Evolutionary conservation across 257 asterid genomes (phyloP).

Genomic region (Echium plantagineum): DNA sequence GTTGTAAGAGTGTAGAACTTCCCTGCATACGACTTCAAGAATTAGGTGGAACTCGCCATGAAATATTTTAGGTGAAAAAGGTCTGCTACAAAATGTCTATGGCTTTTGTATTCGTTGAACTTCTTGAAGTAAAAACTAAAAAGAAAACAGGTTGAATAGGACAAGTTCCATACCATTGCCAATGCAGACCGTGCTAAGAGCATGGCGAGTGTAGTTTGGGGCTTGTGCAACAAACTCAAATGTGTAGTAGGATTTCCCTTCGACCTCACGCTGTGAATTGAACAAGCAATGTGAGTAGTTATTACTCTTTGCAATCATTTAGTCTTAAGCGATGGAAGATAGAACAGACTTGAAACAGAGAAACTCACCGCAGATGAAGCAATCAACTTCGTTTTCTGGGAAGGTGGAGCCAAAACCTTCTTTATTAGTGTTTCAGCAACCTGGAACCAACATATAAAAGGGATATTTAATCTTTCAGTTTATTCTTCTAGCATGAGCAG

Average conservation of each 20-base stretch:
- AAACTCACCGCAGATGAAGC: slow-evolving; percentile 63
- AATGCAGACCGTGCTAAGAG: slow-evolving; percentile 61
- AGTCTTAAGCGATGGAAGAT: neutral
- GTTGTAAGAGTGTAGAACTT: slow-evolving; percentile 82
- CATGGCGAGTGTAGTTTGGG: slow-evolving; percentile 82
- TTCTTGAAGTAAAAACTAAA: neutral
- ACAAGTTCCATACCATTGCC: slow-evolving; percentile 51
- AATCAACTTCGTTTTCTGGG: slow-evolving; percentile 75
- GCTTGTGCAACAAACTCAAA: slow-evolving; percentile 71
- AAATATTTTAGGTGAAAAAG: neutral
- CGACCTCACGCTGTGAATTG: slow-evolving; percentile 48
- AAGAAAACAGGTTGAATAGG: neutral
- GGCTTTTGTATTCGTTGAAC: neutral
- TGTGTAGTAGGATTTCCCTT: slow-evolving; percentile 70
- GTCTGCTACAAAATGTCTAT: neutral
- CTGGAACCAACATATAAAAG: slow-evolving; percentile 21
- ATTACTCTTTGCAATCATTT: neutral
- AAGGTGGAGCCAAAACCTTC: slow-evolving; percentile 71
- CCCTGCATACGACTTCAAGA: slow-evolving; percentile 34
- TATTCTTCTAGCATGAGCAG: no score
- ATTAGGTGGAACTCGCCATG: neutral
- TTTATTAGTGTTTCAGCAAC: slow-evolving; percentile 65
- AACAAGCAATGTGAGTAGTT: slow-evolving; percentile 1
- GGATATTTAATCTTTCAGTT: no score
- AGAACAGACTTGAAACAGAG: neutral